Conservation (phyloP, 2,329 filamentous ascomycete genomes). For the Lecanosticta acicola region DNA sequence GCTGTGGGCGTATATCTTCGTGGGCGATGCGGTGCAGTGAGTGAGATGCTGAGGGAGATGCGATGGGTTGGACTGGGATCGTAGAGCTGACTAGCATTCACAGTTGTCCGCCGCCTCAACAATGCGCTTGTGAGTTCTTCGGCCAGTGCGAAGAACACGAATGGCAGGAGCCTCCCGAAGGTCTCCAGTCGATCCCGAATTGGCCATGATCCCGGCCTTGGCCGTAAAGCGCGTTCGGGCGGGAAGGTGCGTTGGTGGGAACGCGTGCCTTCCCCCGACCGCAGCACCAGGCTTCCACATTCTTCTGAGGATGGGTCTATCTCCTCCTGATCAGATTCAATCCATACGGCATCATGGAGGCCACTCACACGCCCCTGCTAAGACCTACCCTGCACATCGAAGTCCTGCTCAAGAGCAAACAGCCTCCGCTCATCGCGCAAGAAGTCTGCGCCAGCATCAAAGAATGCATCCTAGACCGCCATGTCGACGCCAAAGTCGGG, state of each 20-base stretch:
- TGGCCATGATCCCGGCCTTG: slow-evolving; percentile 22
- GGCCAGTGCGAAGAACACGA: slow-evolving; percentile 14
- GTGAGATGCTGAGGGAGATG: slow-evolving; percentile 4
- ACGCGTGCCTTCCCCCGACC: too few species aligned
- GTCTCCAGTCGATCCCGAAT: slow-evolving; percentile 24
- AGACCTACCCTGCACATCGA: slow-evolving; percentile 37
- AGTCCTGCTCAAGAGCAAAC: slow-evolving; percentile 31
- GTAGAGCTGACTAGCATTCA: background rate
- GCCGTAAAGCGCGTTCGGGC: too few species aligned
- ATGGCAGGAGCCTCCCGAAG: slow-evolving; percentile 12
- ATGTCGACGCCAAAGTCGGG: slow-evolving; percentile 14
- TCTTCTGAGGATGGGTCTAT: too few species aligned
- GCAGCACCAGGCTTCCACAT: too few species aligned
- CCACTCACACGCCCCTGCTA: slow-evolving; percentile 13
- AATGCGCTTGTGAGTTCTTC: slow-evolving; percentile 21
- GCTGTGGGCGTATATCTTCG: slow-evolving; percentile 50
- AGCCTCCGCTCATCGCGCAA: background rate
- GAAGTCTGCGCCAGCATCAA: slow-evolving; percentile 27
- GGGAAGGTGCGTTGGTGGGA: too few species aligned
- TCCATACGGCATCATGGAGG: slow-evolving; percentile 13
- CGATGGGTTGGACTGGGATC: background rate
- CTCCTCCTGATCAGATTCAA: too few species aligned
- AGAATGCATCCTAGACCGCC: slow-evolving; percentile 26
- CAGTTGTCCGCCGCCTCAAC: slow-evolving; percentile 19
- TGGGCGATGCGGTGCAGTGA: slow-evolving; percentile 17